Conservation (phyloP, 768 basidiomycete species). For the Coprinopsis strossmayeri region DNA sequence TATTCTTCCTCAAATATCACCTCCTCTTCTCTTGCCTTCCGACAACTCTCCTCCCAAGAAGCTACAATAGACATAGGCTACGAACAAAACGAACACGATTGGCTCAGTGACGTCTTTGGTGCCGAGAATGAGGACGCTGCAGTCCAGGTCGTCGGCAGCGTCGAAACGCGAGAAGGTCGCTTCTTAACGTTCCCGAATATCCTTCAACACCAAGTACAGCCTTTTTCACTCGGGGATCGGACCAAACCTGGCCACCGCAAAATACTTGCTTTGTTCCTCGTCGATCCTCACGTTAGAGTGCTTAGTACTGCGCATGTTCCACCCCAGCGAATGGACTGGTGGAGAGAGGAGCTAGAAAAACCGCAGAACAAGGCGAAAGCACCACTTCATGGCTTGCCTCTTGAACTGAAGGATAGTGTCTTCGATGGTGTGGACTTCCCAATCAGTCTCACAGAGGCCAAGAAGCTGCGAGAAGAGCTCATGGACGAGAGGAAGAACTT, state of each 20-base stretch:
- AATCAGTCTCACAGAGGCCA: conserved; percentile 22
- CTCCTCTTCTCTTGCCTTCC: conserved; percentile 15
- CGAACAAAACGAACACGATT: conserved; percentile 18
- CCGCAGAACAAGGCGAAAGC: background rate
- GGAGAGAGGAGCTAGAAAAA: conserved; percentile 14
- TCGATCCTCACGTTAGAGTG: conserved; percentile 24
- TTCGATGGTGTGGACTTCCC: conserved; percentile 20
- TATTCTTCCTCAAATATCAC: conserved; percentile 28
- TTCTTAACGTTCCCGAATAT: conserved; percentile 30
- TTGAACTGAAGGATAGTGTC: conserved; percentile 20
- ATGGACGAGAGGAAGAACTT: conserved; percentile 27
- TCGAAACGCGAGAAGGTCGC: conserved; percentile 23
- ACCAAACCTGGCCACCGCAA: conserved; percentile 32
- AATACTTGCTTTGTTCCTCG: conserved; percentile 32
- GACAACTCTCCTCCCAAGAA: conserved; percentile 4
- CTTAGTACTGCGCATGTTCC: conserved; percentile 21
- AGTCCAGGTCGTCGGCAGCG: conserved; percentile 20
- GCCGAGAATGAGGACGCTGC: conserved; percentile 8
- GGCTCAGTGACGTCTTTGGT: conserved; percentile 16
- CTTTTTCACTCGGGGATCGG: conserved; percentile 27
- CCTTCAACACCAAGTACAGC: conserved; percentile 28
- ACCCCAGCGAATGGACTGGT: conserved; percentile 23
- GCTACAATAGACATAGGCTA: conserved; percentile 6
- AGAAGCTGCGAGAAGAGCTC: conserved; percentile 21
- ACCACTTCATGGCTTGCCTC: conserved; percentile 16